A percentile compares a stretch with the other conserved stretches of the same genome.
phyloP scores from a whole-genome alignment of 2,329 filamentous ascomycete species.

The Aspergillus clavatus region DNA sequence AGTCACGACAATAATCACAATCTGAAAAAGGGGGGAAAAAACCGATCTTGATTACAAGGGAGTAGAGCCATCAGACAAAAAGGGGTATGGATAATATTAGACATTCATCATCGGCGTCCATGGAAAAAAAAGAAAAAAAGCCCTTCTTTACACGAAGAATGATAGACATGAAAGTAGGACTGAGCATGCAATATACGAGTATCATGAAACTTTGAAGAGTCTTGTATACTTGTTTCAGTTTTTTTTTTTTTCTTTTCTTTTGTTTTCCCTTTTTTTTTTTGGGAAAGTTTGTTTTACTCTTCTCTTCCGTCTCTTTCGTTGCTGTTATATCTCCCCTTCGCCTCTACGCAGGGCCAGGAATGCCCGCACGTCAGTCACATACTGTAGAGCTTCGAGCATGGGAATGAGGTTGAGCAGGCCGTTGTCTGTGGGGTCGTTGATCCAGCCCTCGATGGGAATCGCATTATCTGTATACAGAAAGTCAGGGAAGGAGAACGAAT shows the following conservation, averaged over 20 bases:
- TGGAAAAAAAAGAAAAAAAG: constrained; percentile 1
- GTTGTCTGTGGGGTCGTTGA: constrained; percentile 95
- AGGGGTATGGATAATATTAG: constrained; percentile 14
- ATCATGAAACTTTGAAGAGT: constrained; percentile 2
- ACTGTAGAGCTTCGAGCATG: constrained; percentile 87
- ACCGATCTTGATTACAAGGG: constrained; percentile 2
- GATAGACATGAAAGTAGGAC: not conserved
- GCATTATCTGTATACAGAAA: constrained; percentile 69
- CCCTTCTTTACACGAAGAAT: constrained; percentile 11
- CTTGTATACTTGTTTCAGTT: not conserved
- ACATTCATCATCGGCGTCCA: constrained; percentile 10
- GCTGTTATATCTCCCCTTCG: constrained; percentile 48
- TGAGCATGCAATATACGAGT: constrained; percentile 12
- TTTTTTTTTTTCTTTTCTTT: constrained; percentile 4
- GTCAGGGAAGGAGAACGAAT: constrained; percentile 2
- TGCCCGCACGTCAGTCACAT: constrained; percentile 91
- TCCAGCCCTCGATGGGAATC: constrained; percentile 98
- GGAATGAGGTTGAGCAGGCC: constrained; percentile 90
- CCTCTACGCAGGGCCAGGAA: constrained; percentile 83
- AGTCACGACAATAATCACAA: not conserved
- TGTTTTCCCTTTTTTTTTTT: no score
- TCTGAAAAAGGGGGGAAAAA: not conserved
- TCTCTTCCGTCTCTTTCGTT: not conserved
- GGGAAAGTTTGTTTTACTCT: no score
- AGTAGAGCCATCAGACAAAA: not conserved